Evolutionary conservation across 2,329 filamentous ascomycete species (phyloP).

Genomic region (Aspergillus sp.): DNA sequence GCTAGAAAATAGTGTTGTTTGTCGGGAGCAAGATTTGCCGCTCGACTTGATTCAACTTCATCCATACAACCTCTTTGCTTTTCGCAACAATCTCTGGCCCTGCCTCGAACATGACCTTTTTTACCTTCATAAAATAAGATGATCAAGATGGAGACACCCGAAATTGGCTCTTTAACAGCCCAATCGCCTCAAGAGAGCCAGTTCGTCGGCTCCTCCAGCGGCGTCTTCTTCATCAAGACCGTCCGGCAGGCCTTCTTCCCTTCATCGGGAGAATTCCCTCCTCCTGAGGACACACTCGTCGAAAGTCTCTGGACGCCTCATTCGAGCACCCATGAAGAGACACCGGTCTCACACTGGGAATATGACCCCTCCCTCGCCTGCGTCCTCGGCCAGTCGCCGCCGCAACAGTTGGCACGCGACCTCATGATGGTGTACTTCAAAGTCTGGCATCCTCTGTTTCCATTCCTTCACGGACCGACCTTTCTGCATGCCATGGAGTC

Average conservation of each 20-base stretch:
- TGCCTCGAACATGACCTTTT: not conserved
- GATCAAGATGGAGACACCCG: constrained; percentile 33
- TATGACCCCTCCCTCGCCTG: constrained; percentile 34
- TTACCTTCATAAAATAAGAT: not conserved
- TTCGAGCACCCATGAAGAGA: constrained; percentile 18
- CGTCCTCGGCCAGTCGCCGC: constrained; percentile 33
- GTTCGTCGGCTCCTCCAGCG: constrained; percentile 58
- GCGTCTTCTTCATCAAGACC: constrained; percentile 60
- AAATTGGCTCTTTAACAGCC: constrained; percentile 50
- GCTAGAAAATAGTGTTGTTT: not conserved
- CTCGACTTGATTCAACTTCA: not conserved
- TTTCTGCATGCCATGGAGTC: constrained; percentile 52
- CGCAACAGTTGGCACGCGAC: constrained; percentile 41
- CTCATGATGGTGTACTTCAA: constrained; percentile 56
- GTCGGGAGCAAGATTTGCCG: constrained; percentile 9
- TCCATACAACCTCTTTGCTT: not conserved
- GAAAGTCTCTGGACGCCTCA: constrained; percentile 30
- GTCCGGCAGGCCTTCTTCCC: constrained; percentile 55
- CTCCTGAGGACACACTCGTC: constrained; percentile 36
- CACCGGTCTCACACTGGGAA: constrained; percentile 28
- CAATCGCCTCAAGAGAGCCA: constrained; percentile 52
- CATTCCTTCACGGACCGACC: constrained; percentile 56
- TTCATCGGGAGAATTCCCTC: constrained; percentile 32
- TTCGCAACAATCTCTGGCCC: not conserved
- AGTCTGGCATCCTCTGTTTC: constrained; percentile 58